These are phyloP conservation scores for Backusella australiensis DNA, from an alignment of 192 early-diverging fungal genomes.

Conservation along the genomic window DNA sequence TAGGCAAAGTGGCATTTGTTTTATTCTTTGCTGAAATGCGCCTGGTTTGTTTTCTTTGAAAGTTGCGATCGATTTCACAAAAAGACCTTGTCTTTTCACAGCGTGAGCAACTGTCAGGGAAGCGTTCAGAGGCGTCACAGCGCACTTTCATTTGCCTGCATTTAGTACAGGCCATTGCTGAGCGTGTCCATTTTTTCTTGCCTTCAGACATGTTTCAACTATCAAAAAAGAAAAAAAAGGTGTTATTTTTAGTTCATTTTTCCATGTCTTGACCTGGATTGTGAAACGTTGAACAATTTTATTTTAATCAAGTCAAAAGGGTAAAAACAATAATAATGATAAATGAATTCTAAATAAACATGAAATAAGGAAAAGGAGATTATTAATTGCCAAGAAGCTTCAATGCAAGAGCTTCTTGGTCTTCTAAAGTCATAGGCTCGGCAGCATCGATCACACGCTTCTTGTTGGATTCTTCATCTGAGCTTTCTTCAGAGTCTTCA, in stretches of 20 bases:
- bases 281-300: not conserved
- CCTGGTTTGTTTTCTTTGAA: not conserved
- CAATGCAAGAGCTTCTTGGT: constrained; percentile 61
- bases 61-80: not conserved
- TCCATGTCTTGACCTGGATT: not conserved
- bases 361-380: not conserved
- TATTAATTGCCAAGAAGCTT: constrained; percentile 38
- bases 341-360: not conserved
- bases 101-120: not conserved
- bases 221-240: not conserved
- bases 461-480: constrained; percentile 34
- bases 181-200: not conserved
- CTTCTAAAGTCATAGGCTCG: constrained; percentile 54
- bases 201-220: not conserved
- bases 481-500: constrained; percentile 21
- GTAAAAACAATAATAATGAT: not conserved
- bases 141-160: not conserved
- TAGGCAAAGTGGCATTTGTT: not conserved
- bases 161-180: not conserved
- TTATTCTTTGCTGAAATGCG: not conserved
- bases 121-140: not conserved
- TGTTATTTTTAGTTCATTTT: not conserved
- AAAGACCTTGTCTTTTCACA: not conserved
- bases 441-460: constrained; percentile 51
- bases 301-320: not conserved